Percentiles rank a stretch among this genome's conserved stretches.
phyloP scores from a whole-genome alignment of 179 eudicot species.

The Monotropa hypopitys region DNA sequence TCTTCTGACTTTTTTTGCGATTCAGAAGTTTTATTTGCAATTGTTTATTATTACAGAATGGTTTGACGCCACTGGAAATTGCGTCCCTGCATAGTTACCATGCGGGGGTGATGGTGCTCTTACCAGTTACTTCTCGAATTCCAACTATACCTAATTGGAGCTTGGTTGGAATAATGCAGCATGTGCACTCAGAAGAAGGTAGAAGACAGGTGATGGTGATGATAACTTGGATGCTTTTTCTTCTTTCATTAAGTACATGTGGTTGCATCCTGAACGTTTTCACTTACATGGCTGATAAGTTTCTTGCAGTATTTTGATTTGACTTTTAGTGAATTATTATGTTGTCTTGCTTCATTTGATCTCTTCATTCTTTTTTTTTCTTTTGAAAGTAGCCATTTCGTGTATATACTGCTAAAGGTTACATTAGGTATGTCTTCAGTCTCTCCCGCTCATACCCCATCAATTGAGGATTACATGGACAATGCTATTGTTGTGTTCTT shows the following conservation, averaged over 20 bases:
- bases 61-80: conserved; percentile 25
- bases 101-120: conserved; percentile 17
- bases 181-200: conserved; percentile 16
- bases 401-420: no score
- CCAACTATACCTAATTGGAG: conserved; percentile 23
- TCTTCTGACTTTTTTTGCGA: not conserved
- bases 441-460: no score
- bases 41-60: conserved; percentile 16
- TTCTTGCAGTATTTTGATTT: not conserved
- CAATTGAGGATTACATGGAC: no score
- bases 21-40: not conserved
- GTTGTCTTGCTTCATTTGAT: not conserved
- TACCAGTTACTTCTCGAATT: conserved; percentile 20
- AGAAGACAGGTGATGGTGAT: conserved; percentile 16
- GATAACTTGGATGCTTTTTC: not conserved
- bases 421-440: no score
- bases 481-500: no score
- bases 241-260: not conserved
- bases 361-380: not conserved
- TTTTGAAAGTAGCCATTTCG: no score
- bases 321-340: not conserved
- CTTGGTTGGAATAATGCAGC: conserved; percentile 15
- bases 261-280: not conserved
- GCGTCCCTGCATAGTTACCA: conserved; percentile 12
- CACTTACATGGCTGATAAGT: not conserved